Base-by-base conservation (phyloP, 2,329 filamentous ascomycete species). In the Nemania serpens region DNA sequence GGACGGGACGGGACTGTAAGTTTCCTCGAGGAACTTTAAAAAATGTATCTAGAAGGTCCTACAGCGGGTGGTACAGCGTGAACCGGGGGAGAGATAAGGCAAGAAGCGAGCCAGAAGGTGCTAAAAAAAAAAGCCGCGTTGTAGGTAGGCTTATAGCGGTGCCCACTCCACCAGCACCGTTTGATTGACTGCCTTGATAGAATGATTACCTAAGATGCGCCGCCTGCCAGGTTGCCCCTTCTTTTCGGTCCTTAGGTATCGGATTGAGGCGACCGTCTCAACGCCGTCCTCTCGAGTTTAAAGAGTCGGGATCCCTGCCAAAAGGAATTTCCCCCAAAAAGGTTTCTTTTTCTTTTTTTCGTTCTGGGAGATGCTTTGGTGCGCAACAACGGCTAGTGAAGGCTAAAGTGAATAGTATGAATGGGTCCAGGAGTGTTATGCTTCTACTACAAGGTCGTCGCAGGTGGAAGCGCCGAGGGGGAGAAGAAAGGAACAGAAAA, bases 1-100 rank as follows among this genome's bases (percentile, higher is more conserved):
- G 69, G 65, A 72, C 69, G 67, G 46, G 17, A 58, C 73, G 67
- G 69, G 65, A 72, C 69, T 68, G 46, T 20, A 58, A 52, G 63
- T 65, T 57, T 63, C 58, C 17, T 45, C 17, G 36, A 49, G 48
- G 34, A 48, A 18, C 49, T 45, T 37, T 57, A 52, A 43, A 56
- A 58, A 33, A 43, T 5, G 13, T 11, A 46, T 36, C 49, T 36
- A 42, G 17, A 34, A 53, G 43, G 43, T 34, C 34, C 47, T 39
- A 36, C 33, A 39, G 45, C 25, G 45, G 25, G 45, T 47, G 22
- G 59, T 49, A 18, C 45, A 58, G 36, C 49, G 58, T 56, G 49
- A 39, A 42, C 33, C 43, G n/a, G 45, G 22, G 22, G 15, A 37
- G 15, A 25, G 54, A 42, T 37, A 58, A 20, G 49, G 53, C 33